Percentiles rank a stretch among this genome's conserved stretches.
Conservation (phyloP, 148 eudicot species). For the Rhododendron molle region DNA sequence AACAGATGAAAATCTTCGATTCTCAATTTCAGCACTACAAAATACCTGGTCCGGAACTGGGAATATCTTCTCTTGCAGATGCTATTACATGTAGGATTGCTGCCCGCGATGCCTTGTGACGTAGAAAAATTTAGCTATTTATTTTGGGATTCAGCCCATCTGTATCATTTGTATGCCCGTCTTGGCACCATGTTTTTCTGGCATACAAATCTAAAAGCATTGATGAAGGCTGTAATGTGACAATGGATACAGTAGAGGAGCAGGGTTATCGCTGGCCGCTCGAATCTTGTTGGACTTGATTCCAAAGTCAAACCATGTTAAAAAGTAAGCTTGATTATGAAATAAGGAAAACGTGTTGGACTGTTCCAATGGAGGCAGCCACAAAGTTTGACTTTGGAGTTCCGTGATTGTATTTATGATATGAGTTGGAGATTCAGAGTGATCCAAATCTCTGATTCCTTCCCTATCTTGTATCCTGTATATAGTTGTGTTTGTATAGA, state of each 20-base stretch:
- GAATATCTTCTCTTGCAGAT: conserved; percentile 67
- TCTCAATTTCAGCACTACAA: conserved; percentile 63
- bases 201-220: background rate
- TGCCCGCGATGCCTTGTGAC: conserved; percentile 77
- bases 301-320: background rate
- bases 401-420: too few relatives aligned
- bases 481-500: too few relatives aligned
- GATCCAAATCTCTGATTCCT: too few relatives aligned
- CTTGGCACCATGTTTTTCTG: background rate
- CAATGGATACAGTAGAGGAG: background rate
- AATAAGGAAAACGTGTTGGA: too few relatives aligned
- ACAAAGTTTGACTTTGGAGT: too few relatives aligned
- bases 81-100: conserved; percentile 90
- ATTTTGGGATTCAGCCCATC: background rate
- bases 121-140: background rate
- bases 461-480: too few relatives aligned
- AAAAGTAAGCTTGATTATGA: too few relatives aligned
- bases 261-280: background rate
- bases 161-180: background rate
- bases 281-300: background rate
- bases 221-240: background rate
- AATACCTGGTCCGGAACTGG: conserved; percentile 58
- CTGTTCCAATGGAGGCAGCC: too few relatives aligned
- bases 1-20: background rate
- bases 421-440: too few relatives aligned